Base-by-base conservation (phyloP, 2,329 filamentous ascomycete species). In the Cercospora beticola region DNA sequence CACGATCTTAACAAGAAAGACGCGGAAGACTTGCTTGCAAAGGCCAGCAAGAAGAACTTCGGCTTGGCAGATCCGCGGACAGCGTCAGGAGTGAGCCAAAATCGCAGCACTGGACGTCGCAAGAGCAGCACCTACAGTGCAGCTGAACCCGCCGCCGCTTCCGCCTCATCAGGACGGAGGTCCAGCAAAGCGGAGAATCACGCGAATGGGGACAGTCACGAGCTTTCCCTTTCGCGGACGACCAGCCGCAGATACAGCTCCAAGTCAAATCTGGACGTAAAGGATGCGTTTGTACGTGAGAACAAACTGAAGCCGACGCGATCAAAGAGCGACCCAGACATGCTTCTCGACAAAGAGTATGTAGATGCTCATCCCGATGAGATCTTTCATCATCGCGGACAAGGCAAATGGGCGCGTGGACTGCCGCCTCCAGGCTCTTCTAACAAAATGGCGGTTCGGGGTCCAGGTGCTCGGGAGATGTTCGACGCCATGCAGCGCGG, bases 371-470 rank as follows among this genome's bases (percentile, higher is more conserved):
- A 76, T 69, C 75, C 75, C 0, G 67, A 74, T 16, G 73, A 76
- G 46, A 62, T 73, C 9, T 73, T 75, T 60, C 69, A 75, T 58
- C 73, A 75, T 58, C 71, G 71, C 18, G 73, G 74, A n/a, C 70
- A 73, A 62, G 73, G 74, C 3, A 68, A 70, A n/a, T 74, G 72
- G 72, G 70, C 68, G 23, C 71, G 68, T 23, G 73, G 76, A 9
- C 61, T 76, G 28, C 76, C 76, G 9, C 74, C 75, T 7, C 64
- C 72, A 4, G 74, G 72, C 33, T 69, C 63, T 12, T 71, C 70
- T 16, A 74, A 72, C 49, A 77, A 75, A 66, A 74, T 72, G 49
- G 75, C 75, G 2, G 73, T 77, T 2, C 75, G 76, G 28, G 76
- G 76, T 8, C 76, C 76, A 4, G 68, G 66, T 21, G 70, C 71